Evolutionary conservation across 257 asterid species (phyloP).

Genomic region (Solanum pinnatisectum): DNA sequence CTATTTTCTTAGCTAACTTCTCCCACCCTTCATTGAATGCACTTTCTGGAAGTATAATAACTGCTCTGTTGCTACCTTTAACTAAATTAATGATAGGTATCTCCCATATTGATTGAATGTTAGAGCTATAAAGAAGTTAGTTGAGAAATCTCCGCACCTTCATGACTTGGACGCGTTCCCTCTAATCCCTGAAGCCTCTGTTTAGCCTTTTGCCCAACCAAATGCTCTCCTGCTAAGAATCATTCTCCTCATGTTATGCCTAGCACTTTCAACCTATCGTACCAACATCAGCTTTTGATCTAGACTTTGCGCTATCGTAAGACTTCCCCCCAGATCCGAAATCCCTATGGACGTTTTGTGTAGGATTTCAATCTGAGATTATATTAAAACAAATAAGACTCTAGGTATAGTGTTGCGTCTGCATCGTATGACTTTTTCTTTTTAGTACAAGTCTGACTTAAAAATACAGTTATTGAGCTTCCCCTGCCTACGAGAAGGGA

Average conservation of each 20-base stretch:
- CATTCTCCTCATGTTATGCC: background rate
- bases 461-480: too few species aligned
- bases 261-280: background rate
- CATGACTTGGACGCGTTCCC: background rate
- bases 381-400: too few species aligned
- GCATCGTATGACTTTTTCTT: too few species aligned
- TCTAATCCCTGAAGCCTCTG: background rate
- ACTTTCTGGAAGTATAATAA: background rate
- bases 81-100: background rate
- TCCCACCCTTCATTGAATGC: background rate
- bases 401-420: too few species aligned
- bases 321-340: background rate
- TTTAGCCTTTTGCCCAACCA: background rate
- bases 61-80: background rate
- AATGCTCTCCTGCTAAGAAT: background rate
- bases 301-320: background rate
- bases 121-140: background rate
- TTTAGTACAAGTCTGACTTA: too few species aligned
- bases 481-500: too few species aligned
- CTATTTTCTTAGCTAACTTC: background rate
- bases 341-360: too few species aligned
- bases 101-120: background rate
- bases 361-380: too few species aligned
- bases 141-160: background rate
- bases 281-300: background rate